Conservation (phyloP, 352 stramenopile species). For the Pythium scleroteichum region DNA sequence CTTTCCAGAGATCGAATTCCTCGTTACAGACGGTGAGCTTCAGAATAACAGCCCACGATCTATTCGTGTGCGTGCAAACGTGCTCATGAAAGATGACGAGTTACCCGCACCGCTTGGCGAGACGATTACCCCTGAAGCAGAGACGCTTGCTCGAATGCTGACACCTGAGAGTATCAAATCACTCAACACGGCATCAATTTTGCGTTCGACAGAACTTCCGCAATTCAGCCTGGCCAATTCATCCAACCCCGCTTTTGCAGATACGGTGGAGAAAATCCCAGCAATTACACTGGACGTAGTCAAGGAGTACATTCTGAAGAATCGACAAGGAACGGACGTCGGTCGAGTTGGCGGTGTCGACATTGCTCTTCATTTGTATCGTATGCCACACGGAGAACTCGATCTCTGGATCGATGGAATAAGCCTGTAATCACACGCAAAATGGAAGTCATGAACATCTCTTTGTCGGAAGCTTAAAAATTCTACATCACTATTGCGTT, state of each 20-base stretch:
- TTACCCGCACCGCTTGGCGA: slow-evolving; percentile 20
- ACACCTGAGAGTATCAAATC: slow-evolving; percentile 5
- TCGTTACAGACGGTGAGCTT: slow-evolving; percentile 12
- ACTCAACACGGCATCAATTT: slow-evolving; percentile 24
- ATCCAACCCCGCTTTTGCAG: background rate
- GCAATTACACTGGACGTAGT: slow-evolving; percentile 18
- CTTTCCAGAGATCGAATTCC: slow-evolving; percentile 20
- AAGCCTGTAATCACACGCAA: slow-evolving; percentile 3
- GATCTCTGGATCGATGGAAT: slow-evolving; percentile 26
- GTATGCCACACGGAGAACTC: slow-evolving; percentile 21
- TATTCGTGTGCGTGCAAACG: slow-evolving; percentile 15
- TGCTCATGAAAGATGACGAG: slow-evolving; percentile 17
- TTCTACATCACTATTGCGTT: slow-evolving; percentile 31
- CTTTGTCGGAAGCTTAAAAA: slow-evolving; percentile 27
- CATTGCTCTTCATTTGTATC: slow-evolving; percentile 24
- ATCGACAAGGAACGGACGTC: background rate
- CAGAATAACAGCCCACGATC: background rate
- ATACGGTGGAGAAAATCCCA: background rate
- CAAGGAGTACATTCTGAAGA: slow-evolving; percentile 26
- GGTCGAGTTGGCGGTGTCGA: slow-evolving; percentile 13
- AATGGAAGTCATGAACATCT: slow-evolving; percentile 10
- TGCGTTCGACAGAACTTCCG: slow-evolving; percentile 21
- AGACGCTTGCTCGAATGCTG: slow-evolving; percentile 15
- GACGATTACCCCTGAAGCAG: slow-evolving; percentile 11
- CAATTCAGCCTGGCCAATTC: slow-evolving; percentile 20